Evolutionary conservation across 257 asterid species (phyloP), one percentile per base, ranked within the genome.

Genomic region (Haberlea rhodopensis): DNA sequence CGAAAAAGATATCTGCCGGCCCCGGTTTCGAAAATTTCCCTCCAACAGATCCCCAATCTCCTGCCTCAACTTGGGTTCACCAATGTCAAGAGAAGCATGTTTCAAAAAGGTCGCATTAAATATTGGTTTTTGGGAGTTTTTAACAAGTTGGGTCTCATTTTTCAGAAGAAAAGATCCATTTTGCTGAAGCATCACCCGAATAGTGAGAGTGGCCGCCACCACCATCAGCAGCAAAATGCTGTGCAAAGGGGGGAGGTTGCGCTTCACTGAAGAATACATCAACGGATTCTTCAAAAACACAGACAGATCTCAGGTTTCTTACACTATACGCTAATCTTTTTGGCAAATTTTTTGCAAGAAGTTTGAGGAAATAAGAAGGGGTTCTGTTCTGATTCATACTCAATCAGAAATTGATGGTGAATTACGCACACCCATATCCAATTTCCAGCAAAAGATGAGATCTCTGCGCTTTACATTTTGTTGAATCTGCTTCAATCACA

Each of bases 31-130:
- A 74, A 85, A 84, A 57, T 82, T 85, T 57, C 97, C 95, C 70
- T 89, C 94, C 52, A 89, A 11, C 22, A 92, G 62, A 19, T 78
- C 91, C 68, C 86, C 95, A 58, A 92, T 76, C 68, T 89, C 97
- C 46, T 84, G 75, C 82, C 79, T 87, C 78, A 89, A 74, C 76
- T 48, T 73, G 16, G 88, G 71, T 26, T 86, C 99, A 37, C 77
- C 89, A 22, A 79, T 45, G 23, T 92, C 97, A 31, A 76, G 28
- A 32, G 90, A 76, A 32, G 99, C 97, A 52, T 73, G 76, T 37
- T 66, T 73, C 76, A 89, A 54, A 28, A 92, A 85, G 55, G 97
- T 92, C 9, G 73, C 84, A 73, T 92, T 92, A 34, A 83, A 71
- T 18, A 65, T 74, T 3, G 81, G 73, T 29, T 57, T 74, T 58